A percentile compares a stretch with the other conserved stretches of the same genome.
These are phyloP conservation scores for Talaromyces piceae DNA, from an alignment of 2,329 filamentous ascomycete species.

Conservation along the genomic window DNA sequence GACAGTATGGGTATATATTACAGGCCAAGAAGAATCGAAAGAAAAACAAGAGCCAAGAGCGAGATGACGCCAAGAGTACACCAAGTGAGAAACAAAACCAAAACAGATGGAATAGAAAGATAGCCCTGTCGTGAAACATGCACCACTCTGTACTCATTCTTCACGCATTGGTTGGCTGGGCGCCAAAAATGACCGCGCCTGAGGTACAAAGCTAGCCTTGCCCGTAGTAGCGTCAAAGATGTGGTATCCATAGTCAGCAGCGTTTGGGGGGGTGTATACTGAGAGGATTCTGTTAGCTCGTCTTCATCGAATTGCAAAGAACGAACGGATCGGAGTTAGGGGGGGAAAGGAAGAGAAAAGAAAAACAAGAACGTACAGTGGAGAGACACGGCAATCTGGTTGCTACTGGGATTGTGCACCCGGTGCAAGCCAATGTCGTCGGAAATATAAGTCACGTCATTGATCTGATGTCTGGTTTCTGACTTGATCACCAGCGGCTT, in stretches of 20 bases:
- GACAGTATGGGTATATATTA: not conserved
- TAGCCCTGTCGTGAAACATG: not conserved
- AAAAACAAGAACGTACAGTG: conserved; percentile 58
- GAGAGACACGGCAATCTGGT: conserved; percentile 73
- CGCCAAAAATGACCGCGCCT: not conserved
- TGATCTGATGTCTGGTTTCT: conserved; percentile 34
- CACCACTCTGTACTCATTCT: not conserved
- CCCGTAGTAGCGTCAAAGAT: conserved; percentile 74
- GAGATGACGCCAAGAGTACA: not conserved
- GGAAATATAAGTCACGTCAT: conserved; percentile 78
- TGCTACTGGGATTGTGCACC: conserved; percentile 64
- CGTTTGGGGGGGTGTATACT: conserved; percentile 84
- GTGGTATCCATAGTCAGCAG: conserved; percentile 71
- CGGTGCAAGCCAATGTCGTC: conserved; percentile 77
- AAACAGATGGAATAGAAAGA: not conserved
- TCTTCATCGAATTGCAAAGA: too few species aligned
- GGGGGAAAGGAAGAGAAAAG: too few species aligned
- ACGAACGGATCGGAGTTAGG: too few species aligned
- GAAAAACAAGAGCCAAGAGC: not conserved
- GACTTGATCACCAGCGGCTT: not conserved
- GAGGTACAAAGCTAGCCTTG: conserved; percentile 44
- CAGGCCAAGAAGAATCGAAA: not conserved
- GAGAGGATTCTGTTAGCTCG: conserved; percentile 7
- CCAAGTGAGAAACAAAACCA: not conserved
- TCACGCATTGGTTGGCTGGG: not conserved